Percentiles rank a stretch among this genome's conserved stretches.
phyloP scores from a whole-genome alignment of 2,329 filamentous ascomycete species.

The Cercospora sesami region DNA sequence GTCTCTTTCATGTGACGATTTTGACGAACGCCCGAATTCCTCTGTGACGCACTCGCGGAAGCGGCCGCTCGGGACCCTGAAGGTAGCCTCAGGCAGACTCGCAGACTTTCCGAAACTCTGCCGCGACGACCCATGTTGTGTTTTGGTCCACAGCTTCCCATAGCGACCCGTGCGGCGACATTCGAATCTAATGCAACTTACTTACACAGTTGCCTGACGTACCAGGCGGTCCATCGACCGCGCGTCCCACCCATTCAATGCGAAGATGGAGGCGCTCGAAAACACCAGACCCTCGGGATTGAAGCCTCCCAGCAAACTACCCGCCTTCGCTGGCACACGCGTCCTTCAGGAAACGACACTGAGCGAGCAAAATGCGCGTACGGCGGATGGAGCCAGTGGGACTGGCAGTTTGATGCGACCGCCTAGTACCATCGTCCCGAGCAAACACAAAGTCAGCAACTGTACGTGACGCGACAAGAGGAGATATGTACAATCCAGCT shows the following conservation, averaged over 20 bases:
- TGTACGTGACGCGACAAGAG: constrained; percentile 38
- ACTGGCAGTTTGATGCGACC: constrained; percentile 16
- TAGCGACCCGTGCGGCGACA: not conserved
- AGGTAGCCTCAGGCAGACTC: not conserved
- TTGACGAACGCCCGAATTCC: not conserved
- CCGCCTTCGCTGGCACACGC: constrained; percentile 25
- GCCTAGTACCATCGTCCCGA: constrained; percentile 20
- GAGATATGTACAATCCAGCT: not conserved
- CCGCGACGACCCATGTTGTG: not conserved
- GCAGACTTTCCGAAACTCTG: not conserved
- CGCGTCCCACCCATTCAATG: constrained; percentile 13
- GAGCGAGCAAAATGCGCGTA: constrained; percentile 53
- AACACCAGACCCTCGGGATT: constrained; percentile 38
- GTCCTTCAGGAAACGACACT: constrained; percentile 36
- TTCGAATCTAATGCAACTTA: constrained; percentile 3
- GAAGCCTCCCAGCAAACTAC: constrained; percentile 37
- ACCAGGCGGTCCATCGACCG: constrained; percentile 8
- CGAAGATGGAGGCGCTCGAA: constrained; percentile 37
- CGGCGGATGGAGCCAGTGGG: constrained; percentile 25
- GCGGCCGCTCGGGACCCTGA: not conserved
- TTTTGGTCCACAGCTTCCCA: not conserved
- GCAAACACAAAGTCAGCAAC: constrained; percentile 55
- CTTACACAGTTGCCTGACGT: constrained; percentile 19
- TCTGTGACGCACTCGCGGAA: not conserved
- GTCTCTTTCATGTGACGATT: not conserved